Evolutionary conservation across 805 yeast genomes (phyloP), one percentile per base, ranked within the genome.

Genomic region (Metschnikowia cerradonensis): DNA sequence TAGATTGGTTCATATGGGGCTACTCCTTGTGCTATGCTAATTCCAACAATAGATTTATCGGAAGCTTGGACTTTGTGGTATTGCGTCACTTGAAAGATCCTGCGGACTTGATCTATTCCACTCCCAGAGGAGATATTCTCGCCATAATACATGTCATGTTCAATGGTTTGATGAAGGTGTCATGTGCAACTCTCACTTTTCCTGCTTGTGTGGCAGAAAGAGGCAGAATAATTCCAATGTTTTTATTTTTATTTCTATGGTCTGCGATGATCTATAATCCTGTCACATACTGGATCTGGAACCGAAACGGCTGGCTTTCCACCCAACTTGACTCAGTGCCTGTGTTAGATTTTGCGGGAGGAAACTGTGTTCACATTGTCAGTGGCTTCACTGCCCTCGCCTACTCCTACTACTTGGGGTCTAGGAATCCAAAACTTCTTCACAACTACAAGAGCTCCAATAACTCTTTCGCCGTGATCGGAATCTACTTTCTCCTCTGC

Each of bases 1-100:
- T 73, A 17, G 78, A 73, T 52, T 73, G 77, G 77, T 73, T 61
- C 56, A 71, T 73, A 7, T 72, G 76, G 77, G 68, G 78, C 5
- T 73, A 73, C 50, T 72, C 78, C 1, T 60, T 73, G 13, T 68
- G 75, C 48, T 73, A 73, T 52, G 60, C 72, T 2, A 54, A 65
- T n/a, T 52, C 76, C 0, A 40, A 58, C 8, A 72, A 72, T 51
- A 49, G 52, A 32, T 73, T 64, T 50, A 72, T 73, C 42, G 76
- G 76, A 6, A 54, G 62, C 37, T 55, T 71, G 46, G 50, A 61
- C 19, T 71, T 63, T 55, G 67, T 60, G 3, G 73, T 70, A 7
- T 53, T 57, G 31, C 35, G 48, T 34, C 57, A 59, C 32, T 41
- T 56, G 30, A 51, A 51, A 22, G 30, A 45, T 17, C 40, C 53